These are phyloP conservation scores for Saccharomyces hybrid DNA, from an alignment of 1,139 yeast species.

Conservation along the genomic window DNA sequence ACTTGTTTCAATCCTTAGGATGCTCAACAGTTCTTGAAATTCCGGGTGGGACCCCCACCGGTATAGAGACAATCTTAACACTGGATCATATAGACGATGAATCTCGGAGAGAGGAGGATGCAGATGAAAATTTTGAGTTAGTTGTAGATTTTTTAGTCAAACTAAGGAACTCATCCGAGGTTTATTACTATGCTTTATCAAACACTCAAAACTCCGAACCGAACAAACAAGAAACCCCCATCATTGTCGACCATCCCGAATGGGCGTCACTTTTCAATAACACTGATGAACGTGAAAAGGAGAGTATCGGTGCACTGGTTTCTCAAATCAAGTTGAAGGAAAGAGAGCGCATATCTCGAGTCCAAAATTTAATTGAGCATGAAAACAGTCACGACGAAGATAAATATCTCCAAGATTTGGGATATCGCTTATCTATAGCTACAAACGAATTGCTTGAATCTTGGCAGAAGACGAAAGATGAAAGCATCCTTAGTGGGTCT, in stretches of 20 bases:
- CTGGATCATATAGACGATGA: not conserved
- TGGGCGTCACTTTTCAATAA: not conserved
- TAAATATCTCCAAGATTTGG: slow-evolving; percentile 3
- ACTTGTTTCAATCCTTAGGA: slow-evolving; percentile 14
- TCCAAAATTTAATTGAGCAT: not conserved
- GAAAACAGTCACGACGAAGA: not conserved
- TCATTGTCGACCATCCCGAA: not conserved
- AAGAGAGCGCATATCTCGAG: not conserved
- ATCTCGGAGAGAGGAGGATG: not conserved
- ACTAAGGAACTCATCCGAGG: not conserved
- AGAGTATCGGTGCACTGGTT: not conserved
- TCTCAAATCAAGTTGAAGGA: not conserved
- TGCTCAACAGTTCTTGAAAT: slow-evolving; percentile 16
- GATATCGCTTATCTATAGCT: slow-evolving; percentile 1
- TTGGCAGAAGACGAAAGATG: slow-evolving; percentile 4
- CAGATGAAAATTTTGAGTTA: not conserved
- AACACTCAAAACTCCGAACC: not conserved
- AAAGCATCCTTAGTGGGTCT: not conserved
- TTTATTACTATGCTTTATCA: not conserved
- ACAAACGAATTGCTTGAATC: slow-evolving; percentile 11
- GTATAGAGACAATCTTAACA: slow-evolving; percentile 10
- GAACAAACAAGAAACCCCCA: not conserved
- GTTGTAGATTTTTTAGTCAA: not conserved
- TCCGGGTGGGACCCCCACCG: slow-evolving; percentile 8
- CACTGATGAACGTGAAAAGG: not conserved